A percentile compares a stretch with the other conserved stretches of the same genome.
phyloP scores from a whole-genome alignment of 2,329 filamentous ascomycete genomes.

The Lasiodiplodia sp. region DNA sequence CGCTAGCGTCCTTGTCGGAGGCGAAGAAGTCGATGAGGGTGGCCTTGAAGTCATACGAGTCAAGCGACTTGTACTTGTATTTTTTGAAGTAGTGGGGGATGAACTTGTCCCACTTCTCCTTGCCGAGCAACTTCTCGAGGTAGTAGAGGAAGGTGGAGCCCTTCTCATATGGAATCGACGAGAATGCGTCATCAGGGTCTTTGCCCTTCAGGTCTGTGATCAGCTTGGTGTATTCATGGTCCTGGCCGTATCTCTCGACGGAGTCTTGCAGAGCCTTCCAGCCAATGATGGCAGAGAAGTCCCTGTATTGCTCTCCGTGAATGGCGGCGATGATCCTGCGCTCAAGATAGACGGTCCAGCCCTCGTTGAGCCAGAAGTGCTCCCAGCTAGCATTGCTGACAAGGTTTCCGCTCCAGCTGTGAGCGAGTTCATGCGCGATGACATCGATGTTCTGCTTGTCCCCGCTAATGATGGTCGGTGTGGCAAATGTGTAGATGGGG shows the following conservation, averaged over 20 bases:
- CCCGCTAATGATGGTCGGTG: constrained; percentile 90
- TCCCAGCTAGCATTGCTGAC: constrained; percentile 83
- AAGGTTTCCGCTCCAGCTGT: constrained; percentile 88
- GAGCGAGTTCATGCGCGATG: constrained; percentile 82
- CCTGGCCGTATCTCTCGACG: constrained; percentile 77
- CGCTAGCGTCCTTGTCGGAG: constrained; percentile 65
- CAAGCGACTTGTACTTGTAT: constrained; percentile 85
- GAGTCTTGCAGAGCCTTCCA: constrained; percentile 90
- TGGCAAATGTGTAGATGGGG: constrained; percentile 93
- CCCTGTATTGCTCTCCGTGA: constrained; percentile 83
- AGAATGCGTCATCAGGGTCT: constrained; percentile 96
- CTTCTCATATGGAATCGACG: constrained; percentile 92
- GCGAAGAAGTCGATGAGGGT: constrained; percentile 87
- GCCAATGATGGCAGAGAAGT: constrained; percentile 95
- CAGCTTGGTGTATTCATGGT: constrained; percentile 93
- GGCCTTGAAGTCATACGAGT: constrained; percentile 92
- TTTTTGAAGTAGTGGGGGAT: constrained; percentile 93
- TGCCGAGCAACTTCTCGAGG: constrained; percentile 84
- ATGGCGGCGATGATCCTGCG: constrained; percentile 78
- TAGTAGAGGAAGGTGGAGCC: constrained; percentile 94
- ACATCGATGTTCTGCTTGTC: constrained; percentile 87
- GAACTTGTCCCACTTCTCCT: constrained; percentile 90
- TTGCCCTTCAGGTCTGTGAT: constrained; percentile 86
- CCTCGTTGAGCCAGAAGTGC: constrained; percentile 75
- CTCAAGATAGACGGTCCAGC: constrained; percentile 96